Base-by-base conservation (phyloP, 2,329 filamentous ascomycete genomes). In the Huntiella omanensis region DNA sequence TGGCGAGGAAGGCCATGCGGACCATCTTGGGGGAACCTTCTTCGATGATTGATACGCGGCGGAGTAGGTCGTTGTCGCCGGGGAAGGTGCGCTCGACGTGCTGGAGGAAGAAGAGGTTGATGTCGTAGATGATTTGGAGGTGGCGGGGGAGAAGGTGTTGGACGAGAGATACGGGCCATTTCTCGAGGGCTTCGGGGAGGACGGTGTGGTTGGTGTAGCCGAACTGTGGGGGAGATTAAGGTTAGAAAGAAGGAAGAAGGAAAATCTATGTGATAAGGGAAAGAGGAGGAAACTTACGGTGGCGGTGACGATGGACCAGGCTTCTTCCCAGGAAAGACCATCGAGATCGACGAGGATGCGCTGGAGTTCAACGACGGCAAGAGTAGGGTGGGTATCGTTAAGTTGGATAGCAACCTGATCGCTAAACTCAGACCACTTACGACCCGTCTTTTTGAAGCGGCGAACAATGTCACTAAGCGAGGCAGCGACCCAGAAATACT, bases 171-270 rank as follows among this genome's bases (percentile, higher is more conserved):
- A 98, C 88, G 1, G 88, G 87, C 91, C 91, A 98, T 66, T 96
- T 98, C 73, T 98, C 91, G 40, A 96, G 67, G 19, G 91, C 91
- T 63, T 98, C 91, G 0, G 91, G 88, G 43, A 98, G 77, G 46
- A 98, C 91, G 0, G 91, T 98, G 64, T 98, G 91, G 64, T 98
- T 98, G 53, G 91, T 96, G 67, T 98, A 98, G 53, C 88, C 85
- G 58, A 98, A 98, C 64, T 70, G 52, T 32, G 11, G 15, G 4
- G 5, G 10, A 28, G 4, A 32, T 43, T 17, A 43, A 5, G 11
- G 4, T 28, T 38, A 38, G 45, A 16, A 44, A 37, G 34, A 46
- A 54, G n/a, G 54, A 42, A 19, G 15, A 36, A 37, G n/a, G 22
- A 16, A 16, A 3, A n/a, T 19, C 4, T 40, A 17, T n/a, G 32